Conservation (phyloP, 2,329 filamentous ascomycete species). For the Didymosphaeria variabile region DNA sequence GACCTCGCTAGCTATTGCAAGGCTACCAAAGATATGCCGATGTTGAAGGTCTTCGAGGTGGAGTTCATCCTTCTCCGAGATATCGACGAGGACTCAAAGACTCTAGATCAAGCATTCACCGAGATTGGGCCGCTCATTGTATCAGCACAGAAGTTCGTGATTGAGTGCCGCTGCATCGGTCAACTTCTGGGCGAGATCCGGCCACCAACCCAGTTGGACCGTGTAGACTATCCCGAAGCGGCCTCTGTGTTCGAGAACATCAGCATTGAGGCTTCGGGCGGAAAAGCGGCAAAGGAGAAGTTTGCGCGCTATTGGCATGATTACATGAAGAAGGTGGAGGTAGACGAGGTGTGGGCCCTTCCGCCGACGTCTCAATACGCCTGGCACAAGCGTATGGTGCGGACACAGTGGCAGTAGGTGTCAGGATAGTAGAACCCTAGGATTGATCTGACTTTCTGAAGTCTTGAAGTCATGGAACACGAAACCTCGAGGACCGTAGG, state of each 20-base stretch:
- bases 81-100: neutral
- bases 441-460: too few relatives aligned
- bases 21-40: neutral
- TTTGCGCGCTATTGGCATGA: neutral
- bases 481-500: too few relatives aligned
- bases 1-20: neutral
- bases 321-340: neutral
- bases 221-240: neutral
- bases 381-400: neutral
- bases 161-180: neutral
- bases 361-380: neutral
- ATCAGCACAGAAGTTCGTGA: neutral
- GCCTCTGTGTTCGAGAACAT: neutral
- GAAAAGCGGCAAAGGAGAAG: neutral
- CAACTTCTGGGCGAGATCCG: neutral
- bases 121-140: neutral
- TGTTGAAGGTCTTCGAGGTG: neutral
- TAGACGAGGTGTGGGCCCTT: neutral
- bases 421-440: too few relatives aligned
- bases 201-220: neutral
- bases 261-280: neutral
- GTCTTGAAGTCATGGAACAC: too few relatives aligned
- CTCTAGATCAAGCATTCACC: neutral
- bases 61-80: neutral
- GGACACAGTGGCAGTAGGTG: neutral